These are phyloP conservation scores for Cardiospermum halicacabum DNA, from an alignment of 345 rosid species.

Conservation along the genomic window DNA sequence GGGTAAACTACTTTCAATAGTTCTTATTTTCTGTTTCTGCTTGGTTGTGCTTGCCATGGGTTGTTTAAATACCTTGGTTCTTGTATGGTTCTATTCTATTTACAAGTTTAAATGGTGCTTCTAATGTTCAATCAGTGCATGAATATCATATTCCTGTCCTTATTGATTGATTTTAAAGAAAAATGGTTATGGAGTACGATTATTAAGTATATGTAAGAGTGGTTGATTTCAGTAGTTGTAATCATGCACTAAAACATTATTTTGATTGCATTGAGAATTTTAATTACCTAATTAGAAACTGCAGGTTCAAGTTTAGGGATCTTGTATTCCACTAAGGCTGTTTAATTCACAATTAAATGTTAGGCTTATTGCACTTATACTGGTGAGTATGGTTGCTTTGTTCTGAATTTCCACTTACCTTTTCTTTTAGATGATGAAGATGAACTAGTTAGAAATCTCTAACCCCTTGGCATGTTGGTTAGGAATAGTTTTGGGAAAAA, in stretches of 20 bases:
- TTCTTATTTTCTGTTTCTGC: background rate
- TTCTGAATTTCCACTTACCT: too few relatives aligned
- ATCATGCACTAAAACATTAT: background rate
- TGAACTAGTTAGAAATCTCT: too few relatives aligned
- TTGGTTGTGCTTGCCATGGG: background rate
- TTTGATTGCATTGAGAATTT: background rate
- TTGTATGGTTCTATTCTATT: background rate
- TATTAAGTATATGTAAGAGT: background rate
- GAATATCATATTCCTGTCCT: background rate
- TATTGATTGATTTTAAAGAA: background rate
- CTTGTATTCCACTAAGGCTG: background rate
- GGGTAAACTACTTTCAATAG: slow-evolving; percentile 46
- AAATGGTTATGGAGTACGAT: background rate
- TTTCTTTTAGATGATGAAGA: too few relatives aligned
- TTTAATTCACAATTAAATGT: background rate
- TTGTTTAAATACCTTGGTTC: too few relatives aligned
- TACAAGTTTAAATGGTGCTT: background rate
- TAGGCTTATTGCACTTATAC: too few relatives aligned
- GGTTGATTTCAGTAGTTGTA: background rate
- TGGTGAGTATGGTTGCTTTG: too few relatives aligned
- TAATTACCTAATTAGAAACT: background rate
- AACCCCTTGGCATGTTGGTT: too few relatives aligned
- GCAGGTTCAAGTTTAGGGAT: background rate
- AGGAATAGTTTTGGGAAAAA: too few relatives aligned
- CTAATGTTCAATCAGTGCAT: background rate